Percentiles rank a stretch among this genome's conserved stretches.
Evolutionary conservation across 495 filamentous ascomycete species (phyloP).

Genomic region (Tuber microsphaerosporum): DNA sequence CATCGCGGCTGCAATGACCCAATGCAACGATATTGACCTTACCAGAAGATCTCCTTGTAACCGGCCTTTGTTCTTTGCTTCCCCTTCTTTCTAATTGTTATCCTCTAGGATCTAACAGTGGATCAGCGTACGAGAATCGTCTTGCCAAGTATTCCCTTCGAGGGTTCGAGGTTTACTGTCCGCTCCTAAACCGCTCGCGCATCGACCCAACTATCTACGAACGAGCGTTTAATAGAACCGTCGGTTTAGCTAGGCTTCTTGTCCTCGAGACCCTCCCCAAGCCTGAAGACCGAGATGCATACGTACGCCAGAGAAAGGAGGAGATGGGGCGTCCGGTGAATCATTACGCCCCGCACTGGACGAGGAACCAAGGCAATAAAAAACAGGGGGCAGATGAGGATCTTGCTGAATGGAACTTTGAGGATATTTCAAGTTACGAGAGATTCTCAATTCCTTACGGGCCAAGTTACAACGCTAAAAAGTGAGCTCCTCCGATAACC

Average conservation of each 20-base stretch:
- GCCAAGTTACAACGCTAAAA: slow-evolving; percentile 57
- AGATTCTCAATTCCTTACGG: slow-evolving; percentile 76
- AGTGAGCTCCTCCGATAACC: slow-evolving; percentile 21
- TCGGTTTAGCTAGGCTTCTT: slow-evolving; percentile 69
- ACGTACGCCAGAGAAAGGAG: slow-evolving; percentile 56
- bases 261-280: slow-evolving; percentile 72
- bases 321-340: slow-evolving; percentile 54
- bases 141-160: slow-evolving; percentile 80
- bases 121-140: slow-evolving; percentile 67
- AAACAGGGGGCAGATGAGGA: slow-evolving; percentile 60
- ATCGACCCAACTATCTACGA: slow-evolving; percentile 82
- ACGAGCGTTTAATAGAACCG: slow-evolving; percentile 59
- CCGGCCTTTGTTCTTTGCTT: neutral
- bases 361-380: slow-evolving; percentile 58
- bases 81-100: neutral
- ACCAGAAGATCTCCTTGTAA: slow-evolving; percentile 59
- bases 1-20: slow-evolving; percentile 66
- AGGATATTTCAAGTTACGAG: slow-evolving; percentile 69
- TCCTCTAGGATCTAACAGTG: neutral
- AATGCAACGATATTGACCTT: slow-evolving; percentile 72
- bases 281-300: slow-evolving; percentile 56
- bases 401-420: slow-evolving; percentile 70
- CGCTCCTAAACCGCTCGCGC: slow-evolving; percentile 59
- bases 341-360: slow-evolving; percentile 19
- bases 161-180: slow-evolving; percentile 76